Conservation (phyloP, 2,329 filamentous ascomycete species). For the Aspergillus amoenus region DNA sequence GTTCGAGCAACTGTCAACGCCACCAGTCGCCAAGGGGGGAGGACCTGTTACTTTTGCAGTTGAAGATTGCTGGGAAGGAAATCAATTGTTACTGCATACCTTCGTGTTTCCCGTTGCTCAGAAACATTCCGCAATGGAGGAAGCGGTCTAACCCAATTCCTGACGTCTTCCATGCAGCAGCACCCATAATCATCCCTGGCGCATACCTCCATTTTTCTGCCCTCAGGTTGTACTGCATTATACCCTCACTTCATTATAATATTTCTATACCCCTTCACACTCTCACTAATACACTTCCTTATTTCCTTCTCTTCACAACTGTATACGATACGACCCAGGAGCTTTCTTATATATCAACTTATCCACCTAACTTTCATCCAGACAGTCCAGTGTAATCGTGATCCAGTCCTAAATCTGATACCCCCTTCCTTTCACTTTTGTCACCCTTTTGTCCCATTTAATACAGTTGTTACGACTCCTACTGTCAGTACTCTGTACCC, state of each 20-base stretch:
- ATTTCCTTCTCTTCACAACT: not conserved
- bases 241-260: not conserved
- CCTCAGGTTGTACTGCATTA: not conserved
- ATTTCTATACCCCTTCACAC: not conserved
- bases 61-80: no score
- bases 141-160: not conserved
- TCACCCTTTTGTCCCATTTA: not conserved
- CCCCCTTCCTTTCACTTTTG: not conserved
- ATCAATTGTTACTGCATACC: no score
- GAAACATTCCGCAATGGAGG: not conserved
- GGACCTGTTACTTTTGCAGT: no score
- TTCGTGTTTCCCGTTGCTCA: no score
- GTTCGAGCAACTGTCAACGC: not conserved
- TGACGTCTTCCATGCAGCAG: no score
- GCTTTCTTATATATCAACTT: not conserved
- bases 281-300: not conserved
- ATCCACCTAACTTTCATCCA: not conserved
- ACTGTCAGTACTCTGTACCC: not conserved
- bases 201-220: not conserved
- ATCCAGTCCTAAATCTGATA: conserved; percentile 8
- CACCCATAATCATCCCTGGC: not conserved
- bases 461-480: not conserved
- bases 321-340: not conserved
- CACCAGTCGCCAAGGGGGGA: not conserved
- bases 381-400: not conserved